Percentiles rank a stretch among this genome's conserved stretches.
These are phyloP conservation scores for Chamaecyparis obtusa DNA, from an alignment of 75 land plant species.

Conservation along the genomic window DNA sequence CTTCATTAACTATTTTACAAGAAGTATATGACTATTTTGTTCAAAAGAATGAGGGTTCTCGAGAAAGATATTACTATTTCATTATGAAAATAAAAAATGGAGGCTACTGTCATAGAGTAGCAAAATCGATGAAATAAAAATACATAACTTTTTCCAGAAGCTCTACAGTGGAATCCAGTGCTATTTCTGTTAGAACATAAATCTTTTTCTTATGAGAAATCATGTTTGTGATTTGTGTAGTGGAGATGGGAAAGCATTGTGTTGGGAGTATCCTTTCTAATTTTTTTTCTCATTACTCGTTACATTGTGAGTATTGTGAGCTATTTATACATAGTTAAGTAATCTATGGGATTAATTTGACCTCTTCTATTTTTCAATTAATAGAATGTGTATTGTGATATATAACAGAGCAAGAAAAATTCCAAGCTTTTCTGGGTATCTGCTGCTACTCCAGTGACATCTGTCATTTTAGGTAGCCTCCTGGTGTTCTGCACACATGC, in stretches of 20 bases:
- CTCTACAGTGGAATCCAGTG: too few relatives aligned
- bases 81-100: too few relatives aligned
- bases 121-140: too few relatives aligned
- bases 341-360: background rate
- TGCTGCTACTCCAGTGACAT: constrained; percentile 65
- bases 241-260: constrained; percentile 47
- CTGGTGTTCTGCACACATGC: constrained; percentile 54
- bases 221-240: constrained; percentile 22
- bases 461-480: constrained; percentile 45
- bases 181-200: too few relatives aligned
- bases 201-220: background rate
- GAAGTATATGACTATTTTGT: too few relatives aligned
- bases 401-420: constrained; percentile 34
- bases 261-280: constrained; percentile 33
- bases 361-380: background rate
- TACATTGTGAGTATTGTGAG: constrained; percentile 25
- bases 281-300: constrained; percentile 25
- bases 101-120: too few relatives aligned
- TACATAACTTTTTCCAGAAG: too few relatives aligned
- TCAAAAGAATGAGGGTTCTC: too few relatives aligned
- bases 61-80: too few relatives aligned
- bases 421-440: constrained; percentile 72
- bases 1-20: too few relatives aligned
- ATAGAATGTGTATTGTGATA: background rate
- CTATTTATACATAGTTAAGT: background rate